phyloP scores from a whole-genome alignment of 352 stramenopile species.

The Thalassiosira livingstoniorum region DNA sequence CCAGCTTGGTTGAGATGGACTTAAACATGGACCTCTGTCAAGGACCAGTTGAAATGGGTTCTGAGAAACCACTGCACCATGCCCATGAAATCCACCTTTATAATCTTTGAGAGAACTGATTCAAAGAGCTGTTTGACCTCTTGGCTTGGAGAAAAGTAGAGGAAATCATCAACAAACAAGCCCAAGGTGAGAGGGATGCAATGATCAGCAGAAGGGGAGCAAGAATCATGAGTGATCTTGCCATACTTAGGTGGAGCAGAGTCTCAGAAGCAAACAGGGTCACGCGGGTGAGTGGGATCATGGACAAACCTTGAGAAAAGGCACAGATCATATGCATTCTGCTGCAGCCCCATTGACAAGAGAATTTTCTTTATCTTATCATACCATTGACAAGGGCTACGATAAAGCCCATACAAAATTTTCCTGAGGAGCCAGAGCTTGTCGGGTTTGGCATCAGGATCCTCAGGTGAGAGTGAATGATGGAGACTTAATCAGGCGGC shows the following conservation, averaged over 20 bases:
- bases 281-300: background rate
- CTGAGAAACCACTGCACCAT: conserved; percentile 24
- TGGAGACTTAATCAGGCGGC: conserved; percentile 40
- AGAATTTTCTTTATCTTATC: conserved; percentile 29
- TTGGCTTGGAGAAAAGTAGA: conserved; percentile 1
- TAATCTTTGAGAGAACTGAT: background rate
- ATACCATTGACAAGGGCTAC: conserved; percentile 40
- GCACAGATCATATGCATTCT: conserved; percentile 21
- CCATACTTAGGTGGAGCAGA: too few species aligned
- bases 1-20: conserved; percentile 27
- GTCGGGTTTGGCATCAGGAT: conserved; percentile 1
- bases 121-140: background rate
- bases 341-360: conserved; percentile 13
- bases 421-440: conserved; percentile 34
- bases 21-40: conserved; percentile 8
- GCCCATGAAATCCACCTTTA: conserved; percentile 40
- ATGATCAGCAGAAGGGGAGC: background rate
- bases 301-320: conserved; percentile 1
- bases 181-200: conserved; percentile 2
- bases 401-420: conserved; percentile 37
- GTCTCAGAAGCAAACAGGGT: background rate
- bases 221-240: too few species aligned
- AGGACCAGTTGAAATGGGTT: conserved; percentile 23
- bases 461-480: conserved; percentile 27
- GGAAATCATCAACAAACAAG: conserved; percentile 21